Evolutionary conservation across 2,329 filamentous ascomycete species (phyloP).

Genomic region (Talaromyces verruculosus): DNA sequence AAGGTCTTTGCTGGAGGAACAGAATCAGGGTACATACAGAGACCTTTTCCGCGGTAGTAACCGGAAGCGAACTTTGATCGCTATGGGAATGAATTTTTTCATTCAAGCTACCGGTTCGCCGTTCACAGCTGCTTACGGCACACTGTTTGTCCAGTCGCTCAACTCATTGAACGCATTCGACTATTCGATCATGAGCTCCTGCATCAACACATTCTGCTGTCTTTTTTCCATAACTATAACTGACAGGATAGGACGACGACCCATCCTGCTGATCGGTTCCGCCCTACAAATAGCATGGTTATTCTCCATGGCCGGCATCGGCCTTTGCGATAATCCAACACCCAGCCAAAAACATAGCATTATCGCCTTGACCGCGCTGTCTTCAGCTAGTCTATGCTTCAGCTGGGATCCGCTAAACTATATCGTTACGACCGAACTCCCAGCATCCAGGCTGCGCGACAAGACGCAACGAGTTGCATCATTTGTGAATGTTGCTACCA

Average conservation of each 20-base stretch:
- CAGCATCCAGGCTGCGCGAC: constrained; percentile 31
- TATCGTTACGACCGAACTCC: constrained; percentile 39
- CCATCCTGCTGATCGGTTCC: constrained; percentile 30
- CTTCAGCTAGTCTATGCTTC: constrained; percentile 31
- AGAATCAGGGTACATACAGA: constrained; percentile 18
- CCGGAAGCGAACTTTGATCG: constrained; percentile 19
- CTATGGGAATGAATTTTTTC: constrained; percentile 22
- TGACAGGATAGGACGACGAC: constrained; percentile 20
- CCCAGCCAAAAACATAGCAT: constrained; percentile 29
- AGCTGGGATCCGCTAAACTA: constrained; percentile 41
- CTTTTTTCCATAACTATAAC: constrained; percentile 21
- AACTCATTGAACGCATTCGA: constrained; percentile 39
- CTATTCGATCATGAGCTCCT: constrained; percentile 47
- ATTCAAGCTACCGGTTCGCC: constrained; percentile 20
- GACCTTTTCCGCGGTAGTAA: constrained; percentile 22
- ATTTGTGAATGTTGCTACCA: constrained; percentile 33
- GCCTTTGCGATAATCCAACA: constrained; percentile 26
- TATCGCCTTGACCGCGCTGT: constrained; percentile 37
- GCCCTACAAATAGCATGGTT: constrained; percentile 32
- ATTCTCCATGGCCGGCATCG: constrained; percentile 42
- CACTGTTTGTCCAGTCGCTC: constrained; percentile 19
- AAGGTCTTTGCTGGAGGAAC: constrained; percentile 17
- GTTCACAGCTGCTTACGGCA: constrained; percentile 22
- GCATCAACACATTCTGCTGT: constrained; percentile 25
- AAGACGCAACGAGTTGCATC: constrained; percentile 34